These are phyloP conservation scores for Penstemon davidsonii DNA, from an alignment of 257 asterid species.

Conservation along the genomic window DNA sequence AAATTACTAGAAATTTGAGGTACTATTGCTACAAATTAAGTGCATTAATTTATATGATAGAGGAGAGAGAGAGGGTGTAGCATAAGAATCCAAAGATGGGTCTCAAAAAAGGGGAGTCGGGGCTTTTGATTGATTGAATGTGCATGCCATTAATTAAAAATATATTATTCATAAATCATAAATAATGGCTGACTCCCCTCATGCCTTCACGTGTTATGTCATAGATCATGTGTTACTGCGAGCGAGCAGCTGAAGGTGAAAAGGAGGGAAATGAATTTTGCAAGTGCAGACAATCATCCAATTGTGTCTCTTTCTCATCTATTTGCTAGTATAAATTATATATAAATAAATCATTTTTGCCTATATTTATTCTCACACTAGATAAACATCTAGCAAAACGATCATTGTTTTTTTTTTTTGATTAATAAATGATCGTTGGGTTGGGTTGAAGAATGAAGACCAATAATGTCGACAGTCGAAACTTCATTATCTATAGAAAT, in stretches of 20 bases:
- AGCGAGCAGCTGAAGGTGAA: neutral
- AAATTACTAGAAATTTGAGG: slow-evolving; percentile 9
- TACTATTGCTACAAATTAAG: neutral
- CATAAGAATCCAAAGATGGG: slow-evolving; percentile 40
- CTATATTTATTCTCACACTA: too few relatives aligned
- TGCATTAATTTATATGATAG: neutral
- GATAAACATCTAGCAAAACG: too few relatives aligned
- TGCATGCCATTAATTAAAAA: slow-evolving; percentile 27
- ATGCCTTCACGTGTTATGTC: slow-evolving; percentile 81
- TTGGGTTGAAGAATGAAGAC: too few relatives aligned
- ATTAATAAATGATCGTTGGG: too few relatives aligned
- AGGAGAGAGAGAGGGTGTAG: slow-evolving; percentile 2
- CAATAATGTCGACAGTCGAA: too few relatives aligned
- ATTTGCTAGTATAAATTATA: neutral
- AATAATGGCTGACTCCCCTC: slow-evolving; percentile 58
- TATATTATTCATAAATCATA: slow-evolving; percentile 36
- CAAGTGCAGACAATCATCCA: neutral
- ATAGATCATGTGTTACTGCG: slow-evolving; percentile 33
- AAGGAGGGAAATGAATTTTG: slow-evolving; percentile 4
- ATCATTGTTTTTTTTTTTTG: too few relatives aligned
- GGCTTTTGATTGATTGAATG: slow-evolving; percentile 44
- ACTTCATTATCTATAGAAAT: too few relatives aligned
- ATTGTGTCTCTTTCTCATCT: neutral
- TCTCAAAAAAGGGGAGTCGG: slow-evolving; percentile 18
- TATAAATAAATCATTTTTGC: too few relatives aligned